These are phyloP conservation scores for Zanthoxylum bungeanum DNA, from an alignment of 345 rosid genomes.

Conservation along the genomic window DNA sequence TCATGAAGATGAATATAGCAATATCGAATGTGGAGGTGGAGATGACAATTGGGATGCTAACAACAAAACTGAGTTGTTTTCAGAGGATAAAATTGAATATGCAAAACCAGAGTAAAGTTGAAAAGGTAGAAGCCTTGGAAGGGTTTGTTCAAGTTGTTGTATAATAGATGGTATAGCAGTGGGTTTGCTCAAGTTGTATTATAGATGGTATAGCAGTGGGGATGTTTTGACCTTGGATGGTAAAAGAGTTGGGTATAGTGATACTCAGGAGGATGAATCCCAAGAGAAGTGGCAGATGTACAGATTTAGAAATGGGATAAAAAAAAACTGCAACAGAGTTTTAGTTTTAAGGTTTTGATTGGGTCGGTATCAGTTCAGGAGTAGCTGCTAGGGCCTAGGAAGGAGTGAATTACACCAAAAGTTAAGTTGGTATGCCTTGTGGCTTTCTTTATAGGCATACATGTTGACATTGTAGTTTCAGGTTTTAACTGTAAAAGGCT, in stretches of 20 bases:
- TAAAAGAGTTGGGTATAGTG: not conserved
- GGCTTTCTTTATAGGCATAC: not conserved
- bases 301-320: not conserved
- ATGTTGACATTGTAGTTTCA: not conserved
- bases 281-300: slow-evolving; percentile 12
- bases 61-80: not conserved
- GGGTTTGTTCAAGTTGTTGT: not conserved
- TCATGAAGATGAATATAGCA: slow-evolving; percentile 6
- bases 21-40: not conserved
- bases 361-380: not conserved
- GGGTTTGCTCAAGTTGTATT: not conserved
- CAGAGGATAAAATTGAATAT: not conserved
- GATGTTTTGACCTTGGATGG: slow-evolving; percentile 2
- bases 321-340: no score
- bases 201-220: not conserved
- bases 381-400: no score
- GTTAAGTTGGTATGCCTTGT: no score
- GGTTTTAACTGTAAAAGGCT: slow-evolving; percentile 10
- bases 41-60: not conserved
- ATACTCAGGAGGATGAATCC: not conserved
- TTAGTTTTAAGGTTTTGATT: not conserved
- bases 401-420: no score
- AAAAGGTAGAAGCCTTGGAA: not conserved
- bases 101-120: not conserved
- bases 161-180: not conserved